Evolutionary conservation across 345 rosid genomes (phyloP).

Genomic region (Salix caprea): DNA sequence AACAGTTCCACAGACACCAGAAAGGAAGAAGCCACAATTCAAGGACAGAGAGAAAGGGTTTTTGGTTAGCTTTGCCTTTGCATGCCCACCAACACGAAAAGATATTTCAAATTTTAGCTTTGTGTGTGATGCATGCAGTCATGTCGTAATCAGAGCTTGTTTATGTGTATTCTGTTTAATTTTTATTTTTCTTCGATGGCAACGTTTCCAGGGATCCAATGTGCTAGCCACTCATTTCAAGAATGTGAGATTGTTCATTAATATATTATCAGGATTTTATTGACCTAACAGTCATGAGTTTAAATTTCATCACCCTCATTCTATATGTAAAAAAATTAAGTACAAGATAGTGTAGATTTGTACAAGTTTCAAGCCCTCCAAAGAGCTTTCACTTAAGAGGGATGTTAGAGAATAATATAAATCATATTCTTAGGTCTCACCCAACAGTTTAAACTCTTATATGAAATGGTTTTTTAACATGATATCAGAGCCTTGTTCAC

Average conservation of each 20-base stretch:
- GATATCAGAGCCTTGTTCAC: accelerated
- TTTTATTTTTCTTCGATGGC: neutral
- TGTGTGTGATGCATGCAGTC: constrained; percentile 7
- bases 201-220: constrained; percentile 33
- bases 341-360: accelerated
- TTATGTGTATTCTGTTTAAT: neutral
- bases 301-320: accelerated
- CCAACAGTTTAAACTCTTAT: no score
- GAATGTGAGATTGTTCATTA: no score
- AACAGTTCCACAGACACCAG: neutral
- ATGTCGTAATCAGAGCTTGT: constrained; percentile 22
- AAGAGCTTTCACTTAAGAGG: no score
- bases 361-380: no score
- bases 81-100: constrained; percentile 8
- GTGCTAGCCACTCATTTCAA: constrained; percentile 4
- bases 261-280: no score
- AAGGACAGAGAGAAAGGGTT: neutral
- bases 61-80: neutral
- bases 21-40: neutral
- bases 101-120: neutral
- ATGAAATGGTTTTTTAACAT: no score
- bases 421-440: no score
- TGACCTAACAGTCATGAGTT: accelerated
- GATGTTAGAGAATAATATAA: no score
- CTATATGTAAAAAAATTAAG: no score